phyloP scores from a whole-genome alignment of 2,329 filamentous ascomycete genomes.

The Onygena corvina region DNA sequence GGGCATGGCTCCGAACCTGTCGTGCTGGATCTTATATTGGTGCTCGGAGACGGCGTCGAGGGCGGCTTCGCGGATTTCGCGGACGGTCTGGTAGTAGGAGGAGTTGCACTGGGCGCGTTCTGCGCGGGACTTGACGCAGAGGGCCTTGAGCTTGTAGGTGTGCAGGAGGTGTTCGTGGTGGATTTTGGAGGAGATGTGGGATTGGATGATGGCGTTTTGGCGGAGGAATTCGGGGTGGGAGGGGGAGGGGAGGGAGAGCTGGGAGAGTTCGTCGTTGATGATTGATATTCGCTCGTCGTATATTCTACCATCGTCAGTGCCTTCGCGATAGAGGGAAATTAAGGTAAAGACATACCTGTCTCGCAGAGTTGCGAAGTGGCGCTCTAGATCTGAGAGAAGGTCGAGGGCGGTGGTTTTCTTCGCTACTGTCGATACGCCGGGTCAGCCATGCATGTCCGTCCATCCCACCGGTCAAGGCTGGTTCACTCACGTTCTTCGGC shows the following conservation, averaged over 20 bases:
- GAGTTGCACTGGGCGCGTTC: conserved; percentile 76
- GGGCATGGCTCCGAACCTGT: conserved; percentile 51
- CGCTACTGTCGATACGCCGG: conserved; percentile 45
- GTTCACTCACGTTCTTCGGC: conserved; percentile 39
- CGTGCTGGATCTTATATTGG: conserved; percentile 86
- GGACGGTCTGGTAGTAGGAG: conserved; percentile 77
- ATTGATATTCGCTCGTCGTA: conserved; percentile 79
- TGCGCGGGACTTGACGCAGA: conserved; percentile 64
- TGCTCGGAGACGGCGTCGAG: conserved; percentile 73
- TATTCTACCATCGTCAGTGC: too few relatives aligned
- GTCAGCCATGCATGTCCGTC: background rate
- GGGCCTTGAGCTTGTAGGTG: conserved; percentile 59
- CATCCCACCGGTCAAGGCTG: background rate
- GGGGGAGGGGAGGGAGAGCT: conserved; percentile 46
- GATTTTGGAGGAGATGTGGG: conserved; percentile 67
- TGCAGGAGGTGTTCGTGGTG: conserved; percentile 62
- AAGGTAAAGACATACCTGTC: conserved; percentile 41
- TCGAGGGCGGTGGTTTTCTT: conserved; percentile 70
- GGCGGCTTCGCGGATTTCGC: conserved; percentile 68
- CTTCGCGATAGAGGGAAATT: too few relatives aligned
- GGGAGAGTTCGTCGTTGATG: conserved; percentile 55
- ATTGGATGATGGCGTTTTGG: conserved; percentile 78
- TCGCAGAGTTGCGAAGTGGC: conserved; percentile 75
- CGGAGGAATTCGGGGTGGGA: conserved; percentile 85
- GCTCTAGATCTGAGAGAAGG: conserved; percentile 67